A percentile compares a stretch with the other conserved stretches of the same genome.
Evolutionary conservation across 2,329 filamentous ascomycete species (phyloP).

Genomic region (Neopestalotiopsis sp.): DNA sequence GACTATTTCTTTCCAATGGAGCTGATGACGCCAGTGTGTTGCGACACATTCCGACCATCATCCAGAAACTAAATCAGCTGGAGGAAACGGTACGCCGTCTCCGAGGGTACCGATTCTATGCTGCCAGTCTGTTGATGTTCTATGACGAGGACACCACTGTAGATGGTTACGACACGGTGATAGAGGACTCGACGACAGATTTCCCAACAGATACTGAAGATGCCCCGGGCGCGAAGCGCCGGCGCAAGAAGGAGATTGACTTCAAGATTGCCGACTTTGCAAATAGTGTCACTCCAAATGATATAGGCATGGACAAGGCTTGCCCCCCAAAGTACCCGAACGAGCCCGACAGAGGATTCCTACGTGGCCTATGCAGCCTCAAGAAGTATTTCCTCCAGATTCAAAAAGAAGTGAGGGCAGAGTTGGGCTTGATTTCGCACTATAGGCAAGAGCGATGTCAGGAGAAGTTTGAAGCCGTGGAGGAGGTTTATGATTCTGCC

Average conservation of each 20-base stretch:
- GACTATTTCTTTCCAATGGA: constrained; percentile 89
- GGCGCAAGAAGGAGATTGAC: constrained; percentile 70
- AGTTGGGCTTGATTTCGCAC: constrained; percentile 48
- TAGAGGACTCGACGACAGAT: constrained; percentile 64
- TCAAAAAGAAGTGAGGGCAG: constrained; percentile 72
- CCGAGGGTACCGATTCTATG: constrained; percentile 91
- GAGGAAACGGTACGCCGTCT: constrained; percentile 83
- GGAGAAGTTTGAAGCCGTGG: background rate
- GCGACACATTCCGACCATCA: constrained; percentile 84
- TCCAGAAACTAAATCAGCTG: constrained; percentile 82
- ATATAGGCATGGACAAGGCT: constrained; percentile 63
- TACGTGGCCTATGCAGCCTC: constrained; percentile 81
- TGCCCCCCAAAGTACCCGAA: constrained; percentile 84
- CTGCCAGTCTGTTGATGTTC: constrained; percentile 90
- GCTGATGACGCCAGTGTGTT: constrained; percentile 79
- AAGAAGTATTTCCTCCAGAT: constrained; percentile 87
- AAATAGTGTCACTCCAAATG: constrained; percentile 91
- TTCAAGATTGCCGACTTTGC: constrained; percentile 99
- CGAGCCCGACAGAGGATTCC: constrained; percentile 85
- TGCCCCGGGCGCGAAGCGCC: constrained; percentile 40
- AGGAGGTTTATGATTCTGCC: constrained; percentile 14
- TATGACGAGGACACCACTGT: constrained; percentile 82
- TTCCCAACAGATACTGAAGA: constrained; percentile 64
- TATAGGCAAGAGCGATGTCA: constrained; percentile 9
- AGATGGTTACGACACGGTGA: constrained; percentile 55